These are phyloP conservation scores for Schwanniomyces vanrijiae DNA, from an alignment of 805 yeast genomes.

Conservation along the genomic window DNA sequence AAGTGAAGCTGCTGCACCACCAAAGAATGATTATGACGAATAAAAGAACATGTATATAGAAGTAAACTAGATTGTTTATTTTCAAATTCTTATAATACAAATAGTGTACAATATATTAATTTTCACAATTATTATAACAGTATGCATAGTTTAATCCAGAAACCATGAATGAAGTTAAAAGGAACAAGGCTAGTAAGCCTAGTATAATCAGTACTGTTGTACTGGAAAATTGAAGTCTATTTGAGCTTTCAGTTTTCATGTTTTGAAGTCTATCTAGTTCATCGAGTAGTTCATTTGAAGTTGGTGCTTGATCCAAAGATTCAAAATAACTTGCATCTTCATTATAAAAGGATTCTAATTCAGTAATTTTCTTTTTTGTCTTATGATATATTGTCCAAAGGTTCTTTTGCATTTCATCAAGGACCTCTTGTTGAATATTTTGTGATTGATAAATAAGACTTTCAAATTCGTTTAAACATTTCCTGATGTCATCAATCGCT, in stretches of 20 bases:
- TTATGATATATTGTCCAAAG: neutral
- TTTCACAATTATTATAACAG: constrained; percentile 40
- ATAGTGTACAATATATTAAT: neutral
- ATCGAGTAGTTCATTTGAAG: constrained; percentile 11
- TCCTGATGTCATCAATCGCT: neutral
- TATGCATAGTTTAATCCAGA: constrained; percentile 37
- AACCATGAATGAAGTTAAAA: constrained; percentile 22
- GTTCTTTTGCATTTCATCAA: neutral
- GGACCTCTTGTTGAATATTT: neutral
- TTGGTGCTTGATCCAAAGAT: neutral
- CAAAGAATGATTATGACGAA: constrained; percentile 79
- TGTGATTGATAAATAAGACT: neutral
- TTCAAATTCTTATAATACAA: constrained; percentile 1
- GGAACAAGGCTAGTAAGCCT: constrained; percentile 7
- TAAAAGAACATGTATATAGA: constrained; percentile 12
- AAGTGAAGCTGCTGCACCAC: constrained; percentile 81
- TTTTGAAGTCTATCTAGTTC: constrained; percentile 26
- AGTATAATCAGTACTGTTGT: neutral
- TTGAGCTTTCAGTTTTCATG: neutral
- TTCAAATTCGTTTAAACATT: neutral
- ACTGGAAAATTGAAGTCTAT: neutral
- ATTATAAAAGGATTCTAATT: neutral
- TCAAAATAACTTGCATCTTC: neutral
- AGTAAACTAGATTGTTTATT: constrained; percentile 3
- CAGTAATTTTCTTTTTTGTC: neutral